Percentiles rank a stretch among this genome's conserved stretches.
Evolutionary conservation across 1,284 basidiomycete species (phyloP).

Genomic region (Irpex sp.): DNA sequence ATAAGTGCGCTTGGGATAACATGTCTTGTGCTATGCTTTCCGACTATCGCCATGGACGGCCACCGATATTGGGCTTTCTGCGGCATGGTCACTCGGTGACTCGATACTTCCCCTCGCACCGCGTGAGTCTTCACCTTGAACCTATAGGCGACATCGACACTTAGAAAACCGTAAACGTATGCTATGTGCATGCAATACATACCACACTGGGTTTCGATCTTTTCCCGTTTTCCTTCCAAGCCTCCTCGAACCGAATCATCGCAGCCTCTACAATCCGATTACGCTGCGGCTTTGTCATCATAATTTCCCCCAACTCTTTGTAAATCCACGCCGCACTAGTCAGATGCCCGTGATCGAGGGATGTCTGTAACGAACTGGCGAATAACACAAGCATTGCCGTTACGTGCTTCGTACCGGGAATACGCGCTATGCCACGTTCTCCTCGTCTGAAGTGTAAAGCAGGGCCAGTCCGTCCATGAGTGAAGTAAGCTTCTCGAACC

Average conservation of each 20-base stretch:
- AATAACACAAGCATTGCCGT: not conserved
- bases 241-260: not conserved
- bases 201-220: no score
- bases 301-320: not conserved
- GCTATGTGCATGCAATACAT: no score
- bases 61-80: no score
- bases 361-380: not conserved
- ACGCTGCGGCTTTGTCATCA: not conserved
- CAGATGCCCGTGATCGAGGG: not conserved
- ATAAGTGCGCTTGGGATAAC: no score
- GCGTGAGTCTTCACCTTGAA: no score
- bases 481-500: not conserved
- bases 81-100: no score
- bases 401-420: not conserved
- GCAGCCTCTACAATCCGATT: not conserved
- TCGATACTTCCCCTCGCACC: no score
- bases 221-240: not conserved
- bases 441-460: not conserved
- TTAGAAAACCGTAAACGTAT: no score
- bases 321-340: not conserved
- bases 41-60: no score
- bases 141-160: no score
- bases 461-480: not conserved
- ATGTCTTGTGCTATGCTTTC: no score
- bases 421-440: not conserved